Evolutionary conservation across 805 yeast genomes (phyloP).

Genomic region (Hanseniaspora pseudoguilliermondii): DNA sequence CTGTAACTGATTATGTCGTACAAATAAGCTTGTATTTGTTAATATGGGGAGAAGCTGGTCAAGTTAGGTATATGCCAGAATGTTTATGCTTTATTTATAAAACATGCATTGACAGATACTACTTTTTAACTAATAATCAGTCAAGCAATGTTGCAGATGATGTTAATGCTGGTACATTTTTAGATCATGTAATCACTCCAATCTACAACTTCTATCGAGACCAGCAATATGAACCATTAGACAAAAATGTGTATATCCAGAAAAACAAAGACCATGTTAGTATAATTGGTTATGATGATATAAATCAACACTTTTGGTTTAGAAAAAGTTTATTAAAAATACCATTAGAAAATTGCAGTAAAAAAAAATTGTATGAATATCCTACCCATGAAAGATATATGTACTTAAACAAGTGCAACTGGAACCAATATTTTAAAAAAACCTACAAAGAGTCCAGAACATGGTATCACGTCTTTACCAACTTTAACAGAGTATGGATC

Average conservation of each 20-base stretch:
- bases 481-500: conserved; percentile 97
- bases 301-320: conserved; percentile 97
- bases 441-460: conserved; percentile 93
- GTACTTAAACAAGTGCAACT: conserved; percentile 79
- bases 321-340: conserved; percentile 96
- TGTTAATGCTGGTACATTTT: conserved; percentile 68
- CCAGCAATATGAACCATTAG: conserved; percentile 68
- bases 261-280: conserved; percentile 76
- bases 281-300: conserved; percentile 90
- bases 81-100: conserved; percentile 87
- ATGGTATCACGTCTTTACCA: conserved; percentile 90
- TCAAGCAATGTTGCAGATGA: conserved; percentile 70
- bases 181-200: conserved; percentile 88
- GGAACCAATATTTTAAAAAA: conserved; percentile 87
- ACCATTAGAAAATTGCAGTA: conserved; percentile 78
- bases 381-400: conserved; percentile 82
- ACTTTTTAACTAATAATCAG: conserved; percentile 82
- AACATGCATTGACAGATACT: conserved; percentile 81
- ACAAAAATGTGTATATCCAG: conserved; percentile 70
- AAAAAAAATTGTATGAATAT: conserved; percentile 64
- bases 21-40: conserved; percentile 63
- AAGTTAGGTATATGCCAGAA: conserved; percentile 86
- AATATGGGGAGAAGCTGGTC: conserved; percentile 85
- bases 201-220: conserved; percentile 65
- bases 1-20: conserved; percentile 54